Percentiles rank a stretch among this genome's conserved stretches.
Conservation (phyloP, 306 rosid genomes). For the Vicia faba region DNA sequence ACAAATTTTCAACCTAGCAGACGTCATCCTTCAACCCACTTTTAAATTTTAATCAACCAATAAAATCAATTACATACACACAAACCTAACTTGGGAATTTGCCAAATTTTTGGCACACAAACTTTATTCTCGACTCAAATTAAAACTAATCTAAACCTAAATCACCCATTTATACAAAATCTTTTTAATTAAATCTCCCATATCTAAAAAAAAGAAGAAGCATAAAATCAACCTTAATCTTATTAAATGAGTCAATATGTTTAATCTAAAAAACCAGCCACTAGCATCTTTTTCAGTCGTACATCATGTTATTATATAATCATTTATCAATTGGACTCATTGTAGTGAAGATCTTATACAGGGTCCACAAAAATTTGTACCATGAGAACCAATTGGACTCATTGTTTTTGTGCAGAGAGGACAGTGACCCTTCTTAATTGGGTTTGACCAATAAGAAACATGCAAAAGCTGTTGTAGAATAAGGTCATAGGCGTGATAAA, state of each 20-base stretch:
- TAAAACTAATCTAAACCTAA: not conserved
- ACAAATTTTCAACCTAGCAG: too few relatives aligned
- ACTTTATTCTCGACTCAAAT: not conserved
- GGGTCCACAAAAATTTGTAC: conserved; percentile 47
- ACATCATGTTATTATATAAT: conserved; percentile 15
- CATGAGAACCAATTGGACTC: conserved; percentile 36
- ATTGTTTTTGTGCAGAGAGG: conserved; percentile 35
- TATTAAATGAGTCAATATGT: conserved; percentile 2
- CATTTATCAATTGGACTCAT: not conserved
- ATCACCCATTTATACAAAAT: not conserved
- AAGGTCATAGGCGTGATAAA: too few relatives aligned
- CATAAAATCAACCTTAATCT: not conserved
- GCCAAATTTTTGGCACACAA: not conserved
- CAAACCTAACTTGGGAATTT: not conserved
- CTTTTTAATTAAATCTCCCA: not conserved
- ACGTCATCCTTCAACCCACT: too few relatives aligned
- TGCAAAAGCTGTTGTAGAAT: conserved; percentile 32
- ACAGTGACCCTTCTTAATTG: conserved; percentile 39
- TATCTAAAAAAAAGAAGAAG: not conserved
- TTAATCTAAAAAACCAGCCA: not conserved
- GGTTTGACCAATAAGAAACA: conserved; percentile 52
- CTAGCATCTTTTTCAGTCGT: not conserved
- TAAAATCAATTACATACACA: too few relatives aligned
- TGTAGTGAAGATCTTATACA: conserved; percentile 28
- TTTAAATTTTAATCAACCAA: too few relatives aligned